Conservation (phyloP, 148 eudicot species). For the Arctostaphylos glauca region DNA sequence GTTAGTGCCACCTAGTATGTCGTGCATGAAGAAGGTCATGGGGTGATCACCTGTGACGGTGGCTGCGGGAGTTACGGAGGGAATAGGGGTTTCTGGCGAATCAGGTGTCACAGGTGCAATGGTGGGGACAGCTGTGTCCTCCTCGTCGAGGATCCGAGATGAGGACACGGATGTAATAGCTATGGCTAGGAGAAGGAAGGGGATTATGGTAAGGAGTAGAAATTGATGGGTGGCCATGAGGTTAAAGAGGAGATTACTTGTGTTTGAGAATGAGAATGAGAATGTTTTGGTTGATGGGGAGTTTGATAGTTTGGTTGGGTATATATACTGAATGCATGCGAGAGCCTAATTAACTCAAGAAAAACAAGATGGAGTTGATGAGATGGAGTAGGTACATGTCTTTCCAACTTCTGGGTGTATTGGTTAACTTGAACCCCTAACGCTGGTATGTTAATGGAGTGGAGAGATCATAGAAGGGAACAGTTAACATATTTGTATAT, state of each 20-base stretch:
- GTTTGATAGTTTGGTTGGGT: neutral
- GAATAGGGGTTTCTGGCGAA: neutral
- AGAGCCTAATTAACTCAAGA: neutral
- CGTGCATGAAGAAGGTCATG: conserved; percentile 83
- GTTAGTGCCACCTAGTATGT: conserved; percentile 81
- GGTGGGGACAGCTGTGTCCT: conserved; percentile 19
- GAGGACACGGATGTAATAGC: conserved; percentile 35
- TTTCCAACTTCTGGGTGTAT: conserved; percentile 36
- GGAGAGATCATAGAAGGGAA: neutral
- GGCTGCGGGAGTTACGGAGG: neutral
- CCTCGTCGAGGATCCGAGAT: conserved; percentile 51
- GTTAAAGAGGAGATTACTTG: neutral
- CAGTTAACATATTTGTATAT: neutral
- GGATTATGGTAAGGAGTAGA: conserved; percentile 27
- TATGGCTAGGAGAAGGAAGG: conserved; percentile 35
- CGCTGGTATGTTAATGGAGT: conserved; percentile 16
- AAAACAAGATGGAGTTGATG: conserved; percentile 46
- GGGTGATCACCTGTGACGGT: conserved; percentile 27
- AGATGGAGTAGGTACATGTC: conserved; percentile 47
- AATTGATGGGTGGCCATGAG: conserved; percentile 18
- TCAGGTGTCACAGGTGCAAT: conserved; percentile 23
- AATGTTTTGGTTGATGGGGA: conserved; percentile 18
- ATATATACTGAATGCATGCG: conserved; percentile 26
- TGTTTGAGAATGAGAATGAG: neutral
- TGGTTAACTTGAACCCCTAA: conserved; percentile 42